Conservation (phyloP, 2,329 filamentous ascomycete genomes). For the Diaporthe eres region DNA sequence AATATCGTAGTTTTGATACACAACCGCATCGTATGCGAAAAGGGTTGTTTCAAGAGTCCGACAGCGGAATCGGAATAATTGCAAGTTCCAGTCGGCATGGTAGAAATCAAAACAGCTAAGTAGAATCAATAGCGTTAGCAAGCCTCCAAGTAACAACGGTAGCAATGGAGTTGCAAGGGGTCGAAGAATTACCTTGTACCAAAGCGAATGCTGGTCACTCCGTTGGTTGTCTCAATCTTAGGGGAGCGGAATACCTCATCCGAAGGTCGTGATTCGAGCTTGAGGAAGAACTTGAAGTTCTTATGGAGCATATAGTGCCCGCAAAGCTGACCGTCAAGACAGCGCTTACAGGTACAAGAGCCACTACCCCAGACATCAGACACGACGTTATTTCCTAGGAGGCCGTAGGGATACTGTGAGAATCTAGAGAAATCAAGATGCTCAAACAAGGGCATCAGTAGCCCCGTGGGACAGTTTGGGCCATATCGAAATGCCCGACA, state of each 20-base stretch:
- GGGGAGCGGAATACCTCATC: neutral
- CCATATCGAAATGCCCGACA: neutral
- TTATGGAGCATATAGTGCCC: neutral
- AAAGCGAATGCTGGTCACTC: neutral
- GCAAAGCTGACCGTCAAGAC: neutral
- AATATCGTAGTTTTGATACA: neutral
- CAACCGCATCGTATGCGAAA: conserved; percentile 1
- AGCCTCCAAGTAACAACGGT: neutral
- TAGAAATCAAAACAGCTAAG: neutral
- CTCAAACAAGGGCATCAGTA: conserved; percentile 4
- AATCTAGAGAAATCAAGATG: neutral
- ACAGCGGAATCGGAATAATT: conserved; percentile 11
- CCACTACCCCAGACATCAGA: conserved; percentile 1
- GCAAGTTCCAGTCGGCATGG: conserved; percentile 2
- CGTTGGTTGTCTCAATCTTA: conserved; percentile 1
- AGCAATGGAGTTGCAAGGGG: neutral
- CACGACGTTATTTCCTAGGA: neutral
- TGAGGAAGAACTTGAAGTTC: neutral
- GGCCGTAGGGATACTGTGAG: conserved; percentile 4
- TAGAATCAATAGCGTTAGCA: neutral
- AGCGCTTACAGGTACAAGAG: neutral
- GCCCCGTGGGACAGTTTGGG: neutral
- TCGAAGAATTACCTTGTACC: neutral
- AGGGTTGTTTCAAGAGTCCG: conserved; percentile 3
- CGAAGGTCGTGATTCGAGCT: neutral